Percentiles rank a stretch among this genome's conserved stretches.
Evolutionary conservation across 257 asterid genomes (phyloP).

Genomic region (Plantago ovata): DNA sequence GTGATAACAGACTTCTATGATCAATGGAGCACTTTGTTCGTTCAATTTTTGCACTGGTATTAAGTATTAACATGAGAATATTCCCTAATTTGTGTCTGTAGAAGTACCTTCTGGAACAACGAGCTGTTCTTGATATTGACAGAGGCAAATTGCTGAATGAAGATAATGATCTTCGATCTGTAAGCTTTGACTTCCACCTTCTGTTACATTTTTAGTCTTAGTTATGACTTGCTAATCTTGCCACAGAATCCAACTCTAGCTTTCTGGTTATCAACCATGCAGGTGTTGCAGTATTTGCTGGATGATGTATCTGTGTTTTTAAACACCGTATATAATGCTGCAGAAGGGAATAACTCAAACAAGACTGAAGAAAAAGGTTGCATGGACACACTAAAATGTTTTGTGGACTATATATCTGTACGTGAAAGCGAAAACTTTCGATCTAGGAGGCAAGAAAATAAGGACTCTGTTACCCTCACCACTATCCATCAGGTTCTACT

Average conservation of each 20-base stretch:
- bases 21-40: neutral
- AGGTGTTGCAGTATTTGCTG: slow-evolving; percentile 88
- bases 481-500: slow-evolving; percentile 91
- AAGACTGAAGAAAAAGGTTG: slow-evolving; percentile 57
- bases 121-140: slow-evolving; percentile 83
- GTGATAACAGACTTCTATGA: neutral
- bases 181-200: slow-evolving; percentile 39
- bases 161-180: slow-evolving; percentile 89
- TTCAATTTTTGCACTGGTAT: slow-evolving; percentile 3
- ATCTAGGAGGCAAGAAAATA: slow-evolving; percentile 69
- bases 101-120: slow-evolving; percentile 93
- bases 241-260: too few species aligned
- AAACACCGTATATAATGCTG: slow-evolving; percentile 38
- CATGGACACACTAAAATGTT: slow-evolving; percentile 51
- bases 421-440: slow-evolving; percentile 82
- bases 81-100: slow-evolving; percentile 27
- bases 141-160: slow-evolving; percentile 93
- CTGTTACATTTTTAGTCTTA: slow-evolving; percentile 13
- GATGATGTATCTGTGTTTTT: slow-evolving; percentile 88
- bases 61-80: slow-evolving; percentile 17
- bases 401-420: slow-evolving; percentile 73
- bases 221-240: slow-evolving; percentile 1
- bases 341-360: slow-evolving; percentile 30
- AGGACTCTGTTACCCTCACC: slow-evolving; percentile 88
- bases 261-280: slow-evolving; percentile 26